Conservation (phyloP, 208 protist species). For the Trichomonas vaginalis region DNA sequence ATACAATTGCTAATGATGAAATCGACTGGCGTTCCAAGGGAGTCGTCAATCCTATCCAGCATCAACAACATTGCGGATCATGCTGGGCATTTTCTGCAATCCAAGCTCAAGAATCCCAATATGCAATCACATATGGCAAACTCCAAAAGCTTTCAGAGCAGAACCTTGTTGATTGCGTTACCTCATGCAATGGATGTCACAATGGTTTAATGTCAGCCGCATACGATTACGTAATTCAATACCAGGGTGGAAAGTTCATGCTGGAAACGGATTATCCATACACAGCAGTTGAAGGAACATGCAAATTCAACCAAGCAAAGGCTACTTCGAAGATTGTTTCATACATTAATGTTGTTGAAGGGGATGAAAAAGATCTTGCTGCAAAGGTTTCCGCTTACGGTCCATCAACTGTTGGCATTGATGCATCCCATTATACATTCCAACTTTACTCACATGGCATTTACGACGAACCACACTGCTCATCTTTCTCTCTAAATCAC, state of each 20-base stretch:
- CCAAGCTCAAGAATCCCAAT: constrained; percentile 24
- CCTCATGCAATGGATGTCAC: not conserved
- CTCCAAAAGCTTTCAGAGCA: constrained; percentile 4
- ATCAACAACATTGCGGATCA: constrained; percentile 49
- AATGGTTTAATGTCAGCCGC: not conserved
- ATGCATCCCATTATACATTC: constrained; percentile 10
- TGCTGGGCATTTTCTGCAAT: constrained; percentile 45
- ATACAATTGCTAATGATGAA: not conserved
- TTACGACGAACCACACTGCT: constrained; percentile 26
- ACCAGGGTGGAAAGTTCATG: not conserved
- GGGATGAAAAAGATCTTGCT: not conserved
- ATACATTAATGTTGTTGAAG: not conserved
- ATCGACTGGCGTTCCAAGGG: constrained; percentile 44
- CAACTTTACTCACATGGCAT: constrained; percentile 30
- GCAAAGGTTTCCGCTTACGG: not conserved
- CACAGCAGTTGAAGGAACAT: not conserved
- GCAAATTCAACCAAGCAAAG: not conserved
- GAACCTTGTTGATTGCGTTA: not conserved
- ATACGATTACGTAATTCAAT: not conserved
- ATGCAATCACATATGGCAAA: constrained; percentile 21
- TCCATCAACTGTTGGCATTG: not conserved
- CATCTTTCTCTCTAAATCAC: constrained; percentile 21
- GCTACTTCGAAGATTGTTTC: not conserved
- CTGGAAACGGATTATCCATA: not conserved
- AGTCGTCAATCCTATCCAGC: constrained; percentile 38